Evolutionary conservation across 2,329 filamentous ascomycete genomes (phyloP), one percentile per base, ranked within the genome.

Genomic region (Ophiostoma montium): DNA sequence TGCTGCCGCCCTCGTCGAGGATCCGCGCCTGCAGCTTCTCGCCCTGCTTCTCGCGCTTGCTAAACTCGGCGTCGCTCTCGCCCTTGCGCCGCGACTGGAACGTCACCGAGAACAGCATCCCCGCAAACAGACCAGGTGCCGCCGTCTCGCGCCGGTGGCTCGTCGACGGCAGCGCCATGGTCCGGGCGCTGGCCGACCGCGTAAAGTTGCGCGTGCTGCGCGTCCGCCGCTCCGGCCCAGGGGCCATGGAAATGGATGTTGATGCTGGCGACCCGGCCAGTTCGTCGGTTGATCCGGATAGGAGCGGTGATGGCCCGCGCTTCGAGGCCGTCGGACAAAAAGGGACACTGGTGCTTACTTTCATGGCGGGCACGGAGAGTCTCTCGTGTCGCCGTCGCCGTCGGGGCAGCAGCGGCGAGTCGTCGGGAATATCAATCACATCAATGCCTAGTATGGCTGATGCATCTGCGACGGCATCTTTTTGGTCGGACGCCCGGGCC

Each of bases 101-200:
- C 0, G 87, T 90, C 11, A 95, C 75, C 0, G 88, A 88, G 63
- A 96, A 95, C 0, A 78, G 79, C 88, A 95, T 95, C 38, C 81
- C 79, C 1, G 74, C 66, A 58, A 96, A 95, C 0, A 94, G 53
- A 10, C 51, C 54, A 47, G 33, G 54, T 35, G 32, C 56, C 51
- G 31, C 36, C 44, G 35, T 45, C 38, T 16, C 49, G 50, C 18
- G 52, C 46, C 5, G 39, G n/a, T 42, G 39, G 23, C 11, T 52
- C 16, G 2, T 41, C 2, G 47, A 21, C 8, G 36, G 30, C 12
- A 19, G 54, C 54, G 50, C 52, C 9, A 45, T 18, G 12, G 18
- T 38, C 30, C 33, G 46, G 42, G 16, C 31, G 16, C 43, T 46
- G 21, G 31, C 13, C 8, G 43, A 35, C 31, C 43, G 18, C 8